Evolutionary conservation across 2,329 filamentous ascomycete species (phyloP).

Genomic region (Ophiostoma montium): DNA sequence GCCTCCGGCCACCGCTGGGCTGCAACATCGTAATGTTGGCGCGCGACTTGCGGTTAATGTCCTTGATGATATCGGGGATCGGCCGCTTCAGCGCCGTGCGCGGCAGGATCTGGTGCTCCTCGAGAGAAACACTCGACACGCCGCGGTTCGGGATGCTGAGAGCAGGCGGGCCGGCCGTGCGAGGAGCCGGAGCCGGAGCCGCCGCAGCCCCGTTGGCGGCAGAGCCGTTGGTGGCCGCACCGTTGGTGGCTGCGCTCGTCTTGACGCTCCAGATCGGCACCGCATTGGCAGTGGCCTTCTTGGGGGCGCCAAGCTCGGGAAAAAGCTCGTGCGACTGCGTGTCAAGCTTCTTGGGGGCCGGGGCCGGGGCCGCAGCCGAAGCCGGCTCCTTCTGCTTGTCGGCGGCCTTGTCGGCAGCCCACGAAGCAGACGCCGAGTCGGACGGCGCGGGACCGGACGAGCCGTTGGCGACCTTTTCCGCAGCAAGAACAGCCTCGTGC

Average conservation of each 20-base stretch:
- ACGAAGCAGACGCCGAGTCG: slow-evolving; percentile 25
- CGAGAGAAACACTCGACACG: slow-evolving; percentile 60
- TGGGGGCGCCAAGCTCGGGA: slow-evolving; percentile 66
- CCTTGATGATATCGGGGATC: slow-evolving; percentile 69
- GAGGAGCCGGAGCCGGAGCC: slow-evolving; percentile 17
- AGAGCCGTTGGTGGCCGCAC: slow-evolving; percentile 22
- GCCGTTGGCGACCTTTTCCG: slow-evolving; percentile 24
- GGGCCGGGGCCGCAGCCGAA: slow-evolving; percentile 26
- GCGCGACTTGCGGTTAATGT: slow-evolving; percentile 85
- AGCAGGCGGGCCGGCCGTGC: slow-evolving; percentile 32
- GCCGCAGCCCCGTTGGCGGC: slow-evolving; percentile 34
- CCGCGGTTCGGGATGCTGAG: slow-evolving; percentile 74
- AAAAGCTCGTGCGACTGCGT: slow-evolving; percentile 84
- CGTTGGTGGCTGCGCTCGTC: slow-evolving; percentile 31
- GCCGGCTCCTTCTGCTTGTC: slow-evolving; percentile 24
- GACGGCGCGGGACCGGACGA: slow-evolving; percentile 33
- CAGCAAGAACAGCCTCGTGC: slow-evolving; percentile 27
- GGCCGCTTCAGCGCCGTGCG: slow-evolving; percentile 71
- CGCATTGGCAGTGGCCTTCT: slow-evolving; percentile 43
- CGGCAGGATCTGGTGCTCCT: slow-evolving; percentile 62
- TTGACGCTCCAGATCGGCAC: slow-evolving; percentile 14
- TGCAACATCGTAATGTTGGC: slow-evolving; percentile 68
- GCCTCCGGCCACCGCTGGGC: slow-evolving; percentile 56
- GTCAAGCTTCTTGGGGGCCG: slow-evolving; percentile 46
- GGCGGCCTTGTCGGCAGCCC: slow-evolving; percentile 44